phyloP scores from a whole-genome alignment of 78 protist genomes.

The Planoprotostelium fungivorum region DNA sequence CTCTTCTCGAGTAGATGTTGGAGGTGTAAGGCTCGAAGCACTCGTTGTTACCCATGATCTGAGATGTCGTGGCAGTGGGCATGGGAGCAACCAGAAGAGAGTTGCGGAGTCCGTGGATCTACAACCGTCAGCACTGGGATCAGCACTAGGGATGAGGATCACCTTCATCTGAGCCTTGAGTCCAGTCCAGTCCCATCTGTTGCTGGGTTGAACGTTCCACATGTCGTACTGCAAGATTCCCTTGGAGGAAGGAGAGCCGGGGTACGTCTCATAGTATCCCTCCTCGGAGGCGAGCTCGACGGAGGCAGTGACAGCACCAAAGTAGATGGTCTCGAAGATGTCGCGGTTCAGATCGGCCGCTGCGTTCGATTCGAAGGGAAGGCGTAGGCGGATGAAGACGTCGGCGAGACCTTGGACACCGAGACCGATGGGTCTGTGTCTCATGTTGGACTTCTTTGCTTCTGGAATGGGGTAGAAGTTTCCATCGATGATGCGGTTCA shows the following conservation, averaged over 20 bases:
- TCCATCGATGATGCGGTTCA: slow-evolving; percentile 91
- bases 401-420: slow-evolving; percentile 98
- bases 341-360: slow-evolving; percentile 88
- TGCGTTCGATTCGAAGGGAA: slow-evolving; percentile 88
- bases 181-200: slow-evolving; percentile 74
- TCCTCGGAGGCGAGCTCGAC: slow-evolving; percentile 41
- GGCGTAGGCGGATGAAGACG: slow-evolving; percentile 79
- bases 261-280: slow-evolving; percentile 81
- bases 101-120: slow-evolving; percentile 89
- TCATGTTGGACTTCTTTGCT: slow-evolving; percentile 82
- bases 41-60: slow-evolving; percentile 98
- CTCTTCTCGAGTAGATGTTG: slow-evolving; percentile 95
- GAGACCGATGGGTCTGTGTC: slow-evolving; percentile 97
- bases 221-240: slow-evolving; percentile 94
- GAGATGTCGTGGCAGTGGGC: slow-evolving; percentile 99
- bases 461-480: slow-evolving; percentile 97
- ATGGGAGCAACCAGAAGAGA: slow-evolving; percentile 96
- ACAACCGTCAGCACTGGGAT: background rate
- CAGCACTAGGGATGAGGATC: background rate
- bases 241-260: slow-evolving; percentile 85
- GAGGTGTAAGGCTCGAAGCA: slow-evolving; percentile 97
- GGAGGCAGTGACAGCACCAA: slow-evolving; percentile 67
- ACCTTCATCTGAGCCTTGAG: slow-evolving; percentile 28
- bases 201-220: slow-evolving; percentile 87
- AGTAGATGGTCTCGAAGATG: slow-evolving; percentile 97